Conservation (phyloP, 441 rosid species). For the Jatropha podagrica region DNA sequence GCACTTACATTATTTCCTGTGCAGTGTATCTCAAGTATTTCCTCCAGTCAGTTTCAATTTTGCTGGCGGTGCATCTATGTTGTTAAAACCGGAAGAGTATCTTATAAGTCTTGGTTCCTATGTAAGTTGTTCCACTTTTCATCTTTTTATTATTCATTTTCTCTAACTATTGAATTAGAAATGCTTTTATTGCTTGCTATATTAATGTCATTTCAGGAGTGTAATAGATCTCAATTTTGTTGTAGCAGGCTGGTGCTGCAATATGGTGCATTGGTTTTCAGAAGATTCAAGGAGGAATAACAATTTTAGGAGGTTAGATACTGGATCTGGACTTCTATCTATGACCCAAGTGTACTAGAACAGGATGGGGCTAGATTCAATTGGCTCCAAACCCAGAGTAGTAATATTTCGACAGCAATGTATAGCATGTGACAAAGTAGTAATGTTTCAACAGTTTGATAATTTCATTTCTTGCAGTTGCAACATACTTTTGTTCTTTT, state of each 20-base stretch:
- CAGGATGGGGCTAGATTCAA: conserved; percentile 1
- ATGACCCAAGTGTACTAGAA: not conserved
- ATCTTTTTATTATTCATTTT: conserved; percentile 8
- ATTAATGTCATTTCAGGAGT: not conserved
- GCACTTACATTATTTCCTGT: conserved; percentile 20
- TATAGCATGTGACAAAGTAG: not conserved
- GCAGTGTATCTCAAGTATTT: conserved; percentile 63
- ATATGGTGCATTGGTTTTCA: conserved; percentile 92
- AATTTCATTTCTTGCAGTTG: not conserved
- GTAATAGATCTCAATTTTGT: conserved; percentile 8
- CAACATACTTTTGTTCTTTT: not conserved
- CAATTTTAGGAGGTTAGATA: conserved; percentile 84
- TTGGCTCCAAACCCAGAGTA: not conserved
- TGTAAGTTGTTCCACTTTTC: conserved; percentile 46
- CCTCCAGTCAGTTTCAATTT: conserved; percentile 85
- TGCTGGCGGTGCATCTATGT: conserved; percentile 79
- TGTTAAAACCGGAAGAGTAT: conserved; percentile 77
- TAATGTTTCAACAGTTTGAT: not conserved
- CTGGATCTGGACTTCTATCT: conserved; percentile 13
- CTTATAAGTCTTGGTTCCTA: conserved; percentile 60
- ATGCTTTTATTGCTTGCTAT: conserved; percentile 11
- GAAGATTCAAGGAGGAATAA: conserved; percentile 52
- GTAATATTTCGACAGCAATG: not conserved
- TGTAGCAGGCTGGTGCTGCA: conserved; percentile 64
- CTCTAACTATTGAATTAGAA: not conserved